These are phyloP conservation scores for Sclerotinia glacialis DNA, from an alignment of 2,329 filamentous ascomycete species.

Conservation along the genomic window DNA sequence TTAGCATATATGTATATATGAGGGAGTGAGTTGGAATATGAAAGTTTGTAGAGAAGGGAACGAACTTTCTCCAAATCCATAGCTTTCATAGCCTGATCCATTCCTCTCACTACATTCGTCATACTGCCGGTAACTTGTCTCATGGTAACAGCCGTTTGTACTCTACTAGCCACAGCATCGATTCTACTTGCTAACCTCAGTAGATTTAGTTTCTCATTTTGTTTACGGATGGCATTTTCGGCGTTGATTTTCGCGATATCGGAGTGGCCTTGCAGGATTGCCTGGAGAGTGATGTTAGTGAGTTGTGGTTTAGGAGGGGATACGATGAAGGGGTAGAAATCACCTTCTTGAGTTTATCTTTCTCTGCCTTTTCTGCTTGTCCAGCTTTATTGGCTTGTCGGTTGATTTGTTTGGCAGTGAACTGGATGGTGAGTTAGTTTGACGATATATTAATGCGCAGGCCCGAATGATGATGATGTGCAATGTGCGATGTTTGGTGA, in stretches of 20 bases:
- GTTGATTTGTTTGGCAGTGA: slow-evolving; percentile 62
- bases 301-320: neutral
- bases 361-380: slow-evolving; percentile 59
- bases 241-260: slow-evolving; percentile 64
- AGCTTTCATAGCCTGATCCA: slow-evolving; percentile 61
- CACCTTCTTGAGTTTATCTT: slow-evolving; percentile 60
- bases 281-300: slow-evolving; percentile 40
- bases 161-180: slow-evolving; percentile 56
- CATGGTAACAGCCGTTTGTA: slow-evolving; percentile 65
- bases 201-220: slow-evolving; percentile 60
- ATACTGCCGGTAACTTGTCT: slow-evolving; percentile 58
- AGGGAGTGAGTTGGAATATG: neutral
- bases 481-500: neutral
- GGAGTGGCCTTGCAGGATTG: slow-evolving; percentile 56
- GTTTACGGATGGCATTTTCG: slow-evolving; percentile 61
- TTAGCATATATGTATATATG: slow-evolving; percentile 5
- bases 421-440: slow-evolving; percentile 39
- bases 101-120: slow-evolving; percentile 59
- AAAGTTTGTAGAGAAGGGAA: slow-evolving; percentile 19
- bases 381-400: slow-evolving; percentile 59
- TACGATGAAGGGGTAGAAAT: neutral
- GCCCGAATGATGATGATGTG: slow-evolving; percentile 5
- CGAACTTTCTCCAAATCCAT: slow-evolving; percentile 62
- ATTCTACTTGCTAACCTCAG: slow-evolving; percentile 55
- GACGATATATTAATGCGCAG: slow-evolving; percentile 11